Evolutionary conservation across 2,329 filamentous ascomycete species (phyloP).

Genomic region (Calonectria honghensis): DNA sequence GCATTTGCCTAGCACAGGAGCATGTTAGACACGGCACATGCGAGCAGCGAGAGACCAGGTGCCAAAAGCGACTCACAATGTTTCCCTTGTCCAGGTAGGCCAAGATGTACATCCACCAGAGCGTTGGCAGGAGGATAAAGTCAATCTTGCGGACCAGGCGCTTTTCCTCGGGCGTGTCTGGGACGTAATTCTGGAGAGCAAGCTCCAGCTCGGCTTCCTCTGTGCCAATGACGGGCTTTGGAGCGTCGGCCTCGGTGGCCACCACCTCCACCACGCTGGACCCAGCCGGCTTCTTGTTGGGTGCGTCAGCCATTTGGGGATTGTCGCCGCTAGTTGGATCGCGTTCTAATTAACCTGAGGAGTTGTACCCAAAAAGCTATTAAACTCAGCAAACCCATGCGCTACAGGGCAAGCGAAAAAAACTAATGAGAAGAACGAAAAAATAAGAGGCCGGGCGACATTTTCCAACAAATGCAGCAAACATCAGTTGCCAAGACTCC

Average conservation of each 20-base stretch:
- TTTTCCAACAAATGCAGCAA: neutral
- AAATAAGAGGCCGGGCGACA: neutral
- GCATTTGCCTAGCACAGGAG: constrained; percentile 38
- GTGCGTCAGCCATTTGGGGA: neutral
- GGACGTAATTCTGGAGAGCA: constrained; percentile 35
- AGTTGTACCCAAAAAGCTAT: neutral
- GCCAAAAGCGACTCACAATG: constrained; percentile 49
- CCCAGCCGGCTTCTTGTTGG: constrained; percentile 6
- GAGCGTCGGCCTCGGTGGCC: neutral
- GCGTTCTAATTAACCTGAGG: neutral
- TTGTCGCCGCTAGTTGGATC: neutral
- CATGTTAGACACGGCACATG: neutral
- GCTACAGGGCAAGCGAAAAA: neutral
- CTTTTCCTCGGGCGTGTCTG: constrained; percentile 53
- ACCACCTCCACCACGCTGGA: constrained; percentile 17
- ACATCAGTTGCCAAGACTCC: neutral
- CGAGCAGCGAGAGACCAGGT: neutral
- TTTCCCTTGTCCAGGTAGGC: constrained; percentile 56
- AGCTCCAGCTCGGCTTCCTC: constrained; percentile 32
- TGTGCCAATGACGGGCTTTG: neutral
- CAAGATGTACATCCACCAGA: constrained; percentile 60
- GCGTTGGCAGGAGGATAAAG: constrained; percentile 68
- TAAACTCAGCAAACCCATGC: neutral
- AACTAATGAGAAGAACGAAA: neutral
- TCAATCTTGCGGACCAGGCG: constrained; percentile 66